Conservation (phyloP, 225 moss, liverwort and hornwort genomes). For the Climacium dendroides region DNA sequence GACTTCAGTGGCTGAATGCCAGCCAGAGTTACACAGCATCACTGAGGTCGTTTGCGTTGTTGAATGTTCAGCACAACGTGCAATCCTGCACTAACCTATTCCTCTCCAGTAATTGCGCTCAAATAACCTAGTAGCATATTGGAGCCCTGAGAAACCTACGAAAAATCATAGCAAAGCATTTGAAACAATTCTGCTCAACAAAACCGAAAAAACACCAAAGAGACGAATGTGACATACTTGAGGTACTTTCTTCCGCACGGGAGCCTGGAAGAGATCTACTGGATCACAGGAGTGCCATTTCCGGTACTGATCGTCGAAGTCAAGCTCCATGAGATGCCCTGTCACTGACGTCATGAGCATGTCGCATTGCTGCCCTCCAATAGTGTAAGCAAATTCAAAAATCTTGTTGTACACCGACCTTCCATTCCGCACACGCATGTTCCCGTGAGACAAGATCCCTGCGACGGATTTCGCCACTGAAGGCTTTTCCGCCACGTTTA, state of each 20-base stretch:
- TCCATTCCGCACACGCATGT: slow-evolving; percentile 72
- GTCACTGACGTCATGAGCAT: slow-evolving; percentile 99
- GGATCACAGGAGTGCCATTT: slow-evolving; percentile 99
- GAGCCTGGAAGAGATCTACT: slow-evolving; percentile 80
- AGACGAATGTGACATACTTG: slow-evolving; percentile 34
- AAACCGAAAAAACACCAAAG: background rate
- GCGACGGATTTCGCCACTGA: slow-evolving; percentile 95
- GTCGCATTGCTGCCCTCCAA: slow-evolving; percentile 68
- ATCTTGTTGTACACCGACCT: slow-evolving; percentile 92
- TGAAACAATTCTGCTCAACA: background rate
- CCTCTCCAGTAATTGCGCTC: background rate
- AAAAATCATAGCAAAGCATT: background rate
- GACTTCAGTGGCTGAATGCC: background rate
- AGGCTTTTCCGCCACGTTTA: slow-evolving; percentile 97
- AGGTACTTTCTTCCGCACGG: slow-evolving; percentile 79
- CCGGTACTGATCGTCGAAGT: slow-evolving; percentile 89
- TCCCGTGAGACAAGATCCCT: slow-evolving; percentile 67
- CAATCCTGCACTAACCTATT: background rate
- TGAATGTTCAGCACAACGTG: background rate
- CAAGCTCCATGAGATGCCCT: slow-evolving; percentile 97
- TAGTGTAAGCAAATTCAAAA: slow-evolving; percentile 77
- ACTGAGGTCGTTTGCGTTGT: background rate
- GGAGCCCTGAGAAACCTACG: background rate
- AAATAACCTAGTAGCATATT: background rate
- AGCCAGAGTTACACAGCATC: background rate